Conservation (phyloP, 2,329 filamentous ascomycete species). For the Colletotrichum abscissum region DNA sequence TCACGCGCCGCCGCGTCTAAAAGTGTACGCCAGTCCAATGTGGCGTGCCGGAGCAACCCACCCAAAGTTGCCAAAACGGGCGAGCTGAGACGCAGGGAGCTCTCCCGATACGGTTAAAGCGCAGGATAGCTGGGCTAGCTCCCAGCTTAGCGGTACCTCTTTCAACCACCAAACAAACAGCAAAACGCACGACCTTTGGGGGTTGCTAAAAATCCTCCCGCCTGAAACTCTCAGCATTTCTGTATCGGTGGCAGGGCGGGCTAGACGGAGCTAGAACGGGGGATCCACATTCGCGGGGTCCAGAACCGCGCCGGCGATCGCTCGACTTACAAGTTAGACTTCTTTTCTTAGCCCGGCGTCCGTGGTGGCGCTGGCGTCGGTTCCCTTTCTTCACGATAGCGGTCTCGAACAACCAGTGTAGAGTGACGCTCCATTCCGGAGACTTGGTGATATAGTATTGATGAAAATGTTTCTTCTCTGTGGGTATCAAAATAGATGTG, state of each 20-base stretch:
- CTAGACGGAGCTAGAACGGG: background rate
- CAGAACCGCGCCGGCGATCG: background rate
- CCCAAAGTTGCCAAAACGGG: background rate
- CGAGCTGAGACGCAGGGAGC: background rate
- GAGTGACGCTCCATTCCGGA: background rate
- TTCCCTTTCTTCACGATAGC: background rate
- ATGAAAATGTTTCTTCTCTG: background rate
- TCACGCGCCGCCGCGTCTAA: background rate
- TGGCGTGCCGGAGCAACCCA: background rate
- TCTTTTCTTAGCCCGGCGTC: background rate
- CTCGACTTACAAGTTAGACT: background rate
- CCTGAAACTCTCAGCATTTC: slow-evolving; percentile 6
- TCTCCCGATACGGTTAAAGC: background rate
- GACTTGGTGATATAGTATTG: background rate
- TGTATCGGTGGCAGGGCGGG: background rate
- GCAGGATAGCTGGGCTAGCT: background rate
- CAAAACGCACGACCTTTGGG: background rate
- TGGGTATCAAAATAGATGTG: slow-evolving; percentile 17
- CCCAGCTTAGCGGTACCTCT: too few relatives aligned
- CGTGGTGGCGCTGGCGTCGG: background rate
- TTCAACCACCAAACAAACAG: background rate
- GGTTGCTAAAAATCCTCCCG: background rate
- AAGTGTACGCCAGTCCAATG: background rate
- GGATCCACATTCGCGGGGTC: background rate
- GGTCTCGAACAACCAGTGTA: background rate